A percentile compares a stretch with the other conserved stretches of the same genome.
phyloP scores from a whole-genome alignment of 345 rosid genomes.

The Eucalyptus cloeziana region DNA sequence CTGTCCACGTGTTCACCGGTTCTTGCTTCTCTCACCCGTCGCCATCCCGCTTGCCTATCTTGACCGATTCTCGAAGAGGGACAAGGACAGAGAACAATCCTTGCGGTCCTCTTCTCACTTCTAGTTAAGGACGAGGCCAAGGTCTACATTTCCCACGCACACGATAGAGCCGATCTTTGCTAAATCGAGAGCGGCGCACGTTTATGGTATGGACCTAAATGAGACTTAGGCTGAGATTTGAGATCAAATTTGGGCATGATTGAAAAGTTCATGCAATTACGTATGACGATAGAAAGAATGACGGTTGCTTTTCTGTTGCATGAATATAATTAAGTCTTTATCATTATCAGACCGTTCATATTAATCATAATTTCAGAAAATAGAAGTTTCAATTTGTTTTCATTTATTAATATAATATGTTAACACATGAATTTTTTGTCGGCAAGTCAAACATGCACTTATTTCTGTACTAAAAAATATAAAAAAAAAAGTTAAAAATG shows the following conservation, averaged over 20 bases:
- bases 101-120: neutral
- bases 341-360: accelerated
- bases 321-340: accelerated
- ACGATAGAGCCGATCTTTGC: too few species aligned
- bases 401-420: neutral
- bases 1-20: neutral
- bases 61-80: neutral
- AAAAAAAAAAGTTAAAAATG: too few species aligned
- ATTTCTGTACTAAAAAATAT: neutral
- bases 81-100: neutral
- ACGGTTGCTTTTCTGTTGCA: accelerated
- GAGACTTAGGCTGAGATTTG: neutral
- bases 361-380: neutral
- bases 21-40: neutral
- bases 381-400: neutral
- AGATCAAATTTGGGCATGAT: neutral
- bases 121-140: neutral
- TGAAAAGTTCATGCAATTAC: neutral
- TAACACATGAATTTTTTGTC: too few species aligned
- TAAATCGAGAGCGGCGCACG: neutral
- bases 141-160: neutral
- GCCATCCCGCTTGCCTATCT: neutral
- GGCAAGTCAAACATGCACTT: too few species aligned
- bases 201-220: neutral
- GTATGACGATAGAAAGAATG: neutral